These are phyloP conservation scores for Abrus pulchellus DNA, from an alignment of 306 rosid species.

Conservation along the genomic window DNA sequence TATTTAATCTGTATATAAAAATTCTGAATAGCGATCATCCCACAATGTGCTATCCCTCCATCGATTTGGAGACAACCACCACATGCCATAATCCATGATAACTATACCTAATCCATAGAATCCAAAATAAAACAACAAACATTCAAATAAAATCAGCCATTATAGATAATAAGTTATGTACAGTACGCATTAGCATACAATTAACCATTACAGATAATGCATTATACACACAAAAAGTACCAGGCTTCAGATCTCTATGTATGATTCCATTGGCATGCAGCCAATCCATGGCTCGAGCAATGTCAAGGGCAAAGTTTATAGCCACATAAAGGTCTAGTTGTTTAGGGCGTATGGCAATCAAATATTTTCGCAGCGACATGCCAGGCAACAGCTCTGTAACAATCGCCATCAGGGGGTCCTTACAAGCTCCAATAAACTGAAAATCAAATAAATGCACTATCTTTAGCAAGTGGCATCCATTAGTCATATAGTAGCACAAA, in stretches of 20 bases:
- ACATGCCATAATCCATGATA: too few species aligned
- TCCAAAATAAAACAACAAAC: neutral
- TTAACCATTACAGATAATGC: neutral
- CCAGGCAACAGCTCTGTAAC: conserved; percentile 90
- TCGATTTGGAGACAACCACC: too few species aligned
- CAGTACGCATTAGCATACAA: neutral
- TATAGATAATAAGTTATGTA: neutral
- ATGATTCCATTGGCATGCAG: conserved; percentile 91
- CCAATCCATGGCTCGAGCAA: conserved; percentile 90
- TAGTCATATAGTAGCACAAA: neutral
- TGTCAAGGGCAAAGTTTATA: conserved; percentile 71
- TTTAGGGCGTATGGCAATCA: conserved; percentile 64
- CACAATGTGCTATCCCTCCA: too few species aligned
- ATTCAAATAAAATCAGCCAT: neutral
- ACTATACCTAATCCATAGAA: neutral
- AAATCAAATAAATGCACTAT: conserved; percentile 20
- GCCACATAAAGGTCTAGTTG: conserved; percentile 68
- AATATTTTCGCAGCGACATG: conserved; percentile 83
- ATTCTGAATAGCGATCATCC: too few species aligned
- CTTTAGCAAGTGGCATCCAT: conserved; percentile 28
- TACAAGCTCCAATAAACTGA: conserved; percentile 92
- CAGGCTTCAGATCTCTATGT: conserved; percentile 92
- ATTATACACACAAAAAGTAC: conserved; percentile 48
- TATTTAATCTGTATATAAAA: too few species aligned
- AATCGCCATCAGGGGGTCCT: conserved; percentile 88